Base-by-base conservation (phyloP, 441 rosid genomes). In the Sinapis alba region DNA sequence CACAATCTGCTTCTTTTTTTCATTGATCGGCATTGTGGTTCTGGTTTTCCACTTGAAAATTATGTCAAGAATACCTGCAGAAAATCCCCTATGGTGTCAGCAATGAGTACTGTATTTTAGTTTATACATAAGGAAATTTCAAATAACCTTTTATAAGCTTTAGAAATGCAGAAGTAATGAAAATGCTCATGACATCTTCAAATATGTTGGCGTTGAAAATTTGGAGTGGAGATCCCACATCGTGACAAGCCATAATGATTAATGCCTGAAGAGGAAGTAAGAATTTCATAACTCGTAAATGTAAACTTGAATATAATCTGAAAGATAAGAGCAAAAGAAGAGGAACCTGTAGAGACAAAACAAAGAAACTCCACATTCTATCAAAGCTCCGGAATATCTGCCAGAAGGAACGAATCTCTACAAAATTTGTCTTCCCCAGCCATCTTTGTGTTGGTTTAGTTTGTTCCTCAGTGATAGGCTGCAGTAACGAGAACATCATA, bases 361-460 rank as follows among this genome's bases (percentile, higher is more conserved):
- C 86, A 84, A 89, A 93, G 86, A 93, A 91, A 74, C 86, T 87
- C 99, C 99, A 96, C 97, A 93, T 89, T 83, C 99, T 85, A 76
- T 91, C 98, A 83, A 96, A 96, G 85, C 98, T 93, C 82, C 99
- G 85, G 79, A 91, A 96, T 71, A 96, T 87, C 80, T 96, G 99
- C 99, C 97, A 96, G 82, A 96, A 90, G 28, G 99, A 91, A 75
- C 91, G 98, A 62, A 83, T 86, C 90, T 96, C 99, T 61, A 90
- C 95, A 86, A 91, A 96, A 79, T 96, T 91, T 73, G 90, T 90
- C 90, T 96, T 93, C 76, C 98, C 98, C 53, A 90, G 73, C 99
- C 99, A 93, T 72, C 74, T 91, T 78, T 47, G 76, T 54, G 85
- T 81, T 26, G 34, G 54, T 62, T 41, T 79, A 66, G 15, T 62